These are phyloP conservation scores for Arabidopsis suecica DNA, from an alignment of 345 rosid species.

Conservation along the genomic window DNA sequence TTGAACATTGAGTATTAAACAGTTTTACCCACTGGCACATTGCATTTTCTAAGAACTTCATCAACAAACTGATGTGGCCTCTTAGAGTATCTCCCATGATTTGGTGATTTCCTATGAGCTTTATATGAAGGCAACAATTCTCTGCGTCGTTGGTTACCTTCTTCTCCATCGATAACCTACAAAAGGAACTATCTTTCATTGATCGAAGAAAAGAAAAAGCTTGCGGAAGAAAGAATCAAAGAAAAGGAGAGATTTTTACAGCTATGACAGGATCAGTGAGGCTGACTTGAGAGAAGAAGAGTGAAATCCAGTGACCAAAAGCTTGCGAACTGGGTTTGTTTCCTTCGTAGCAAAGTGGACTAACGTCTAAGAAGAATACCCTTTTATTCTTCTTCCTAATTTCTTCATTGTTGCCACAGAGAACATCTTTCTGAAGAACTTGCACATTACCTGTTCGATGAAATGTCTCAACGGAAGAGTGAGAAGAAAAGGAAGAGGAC, in stretches of 20 bases:
- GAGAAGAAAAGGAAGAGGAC: not conserved
- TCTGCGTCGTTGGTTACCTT: slow-evolving; percentile 70
- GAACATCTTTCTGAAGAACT: slow-evolving; percentile 21
- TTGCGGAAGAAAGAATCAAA: not conserved
- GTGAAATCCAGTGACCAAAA: slow-evolving; percentile 82
- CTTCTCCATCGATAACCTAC: slow-evolving; percentile 90
- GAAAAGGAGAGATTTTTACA: slow-evolving; percentile 48
- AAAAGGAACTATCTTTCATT: slow-evolving; percentile 28
- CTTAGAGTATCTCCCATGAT: slow-evolving; percentile 48
- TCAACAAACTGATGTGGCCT: slow-evolving; percentile 54
- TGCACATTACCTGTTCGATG: slow-evolving; percentile 55
- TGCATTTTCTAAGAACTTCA: slow-evolving; percentile 76
- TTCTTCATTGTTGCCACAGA: slow-evolving; percentile 25
- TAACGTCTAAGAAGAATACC: slow-evolving; percentile 89
- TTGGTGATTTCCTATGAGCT: slow-evolving; percentile 66
- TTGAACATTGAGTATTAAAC: slow-evolving; percentile 6
- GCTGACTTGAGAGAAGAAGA: slow-evolving; percentile 85
- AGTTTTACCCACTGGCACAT: slow-evolving; percentile 76
- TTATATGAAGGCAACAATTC: slow-evolving; percentile 82
- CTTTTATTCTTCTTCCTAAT: slow-evolving; percentile 56
- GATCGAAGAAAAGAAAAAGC: not conserved
- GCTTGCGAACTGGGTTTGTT: slow-evolving; percentile 72
- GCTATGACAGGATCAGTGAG: slow-evolving; percentile 84
- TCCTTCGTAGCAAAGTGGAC: slow-evolving; percentile 87
- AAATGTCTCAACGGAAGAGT: slow-evolving; percentile 48